Evolutionary conservation across 2,329 filamentous ascomycete species (phyloP).

Genomic region (Diaporthe ampelina): DNA sequence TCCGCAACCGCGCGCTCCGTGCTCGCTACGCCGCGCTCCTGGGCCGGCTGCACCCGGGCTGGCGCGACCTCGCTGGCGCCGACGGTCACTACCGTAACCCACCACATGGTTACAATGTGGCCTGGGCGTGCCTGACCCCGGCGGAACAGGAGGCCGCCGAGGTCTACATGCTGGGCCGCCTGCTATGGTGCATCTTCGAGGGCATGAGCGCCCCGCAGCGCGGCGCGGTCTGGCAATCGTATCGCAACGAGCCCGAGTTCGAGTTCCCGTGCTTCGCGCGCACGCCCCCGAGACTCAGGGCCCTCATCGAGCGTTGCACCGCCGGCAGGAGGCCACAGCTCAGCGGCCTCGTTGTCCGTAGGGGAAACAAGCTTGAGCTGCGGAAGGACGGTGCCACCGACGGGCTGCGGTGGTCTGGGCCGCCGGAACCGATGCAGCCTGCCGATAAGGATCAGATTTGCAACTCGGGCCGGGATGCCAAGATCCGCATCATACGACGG

Average conservation of each 20-base stretch:
- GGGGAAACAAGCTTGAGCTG: conserved; percentile 61
- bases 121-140: conserved; percentile 67
- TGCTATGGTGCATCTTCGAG: conserved; percentile 75
- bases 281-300: conserved; percentile 61
- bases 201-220: conserved; percentile 70
- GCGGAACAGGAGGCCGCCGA: conserved; percentile 69
- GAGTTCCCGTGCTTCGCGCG: conserved; percentile 67
- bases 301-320: conserved; percentile 67
- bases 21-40: conserved; percentile 59
- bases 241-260: conserved; percentile 66
- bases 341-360: conserved; percentile 59
- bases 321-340: conserved; percentile 61
- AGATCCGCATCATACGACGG: conserved; percentile 50
- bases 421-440: neutral
- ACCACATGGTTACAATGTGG: conserved; percentile 65
- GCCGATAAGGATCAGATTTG: conserved; percentile 45
- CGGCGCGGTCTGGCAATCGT: conserved; percentile 71
- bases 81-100: conserved; percentile 64
- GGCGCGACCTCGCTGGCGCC: conserved; percentile 56
- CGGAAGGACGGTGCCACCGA: conserved; percentile 45
- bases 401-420: conserved; percentile 36
- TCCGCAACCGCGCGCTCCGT: conserved; percentile 40
- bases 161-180: conserved; percentile 73
- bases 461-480: conserved; percentile 50
- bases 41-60: conserved; percentile 60